phyloP scores from a whole-genome alignment of 106 monocot genomes.

The Posidonia australis region DNA sequence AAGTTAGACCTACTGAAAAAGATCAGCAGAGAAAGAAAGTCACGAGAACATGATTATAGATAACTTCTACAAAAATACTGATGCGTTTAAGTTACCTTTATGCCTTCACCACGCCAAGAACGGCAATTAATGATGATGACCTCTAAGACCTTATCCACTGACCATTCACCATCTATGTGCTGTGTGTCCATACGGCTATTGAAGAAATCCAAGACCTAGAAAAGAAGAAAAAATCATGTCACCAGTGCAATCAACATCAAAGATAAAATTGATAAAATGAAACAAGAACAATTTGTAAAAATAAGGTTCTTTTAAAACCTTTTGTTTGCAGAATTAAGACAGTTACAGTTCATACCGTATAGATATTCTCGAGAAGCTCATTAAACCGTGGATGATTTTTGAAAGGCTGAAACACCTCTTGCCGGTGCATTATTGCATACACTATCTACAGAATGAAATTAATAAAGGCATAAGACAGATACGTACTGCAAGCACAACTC shows the following conservation, averaged over 20 bases:
- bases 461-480: background rate
- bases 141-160: slow-evolving; percentile 81
- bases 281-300: background rate
- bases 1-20: background rate
- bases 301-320: background rate
- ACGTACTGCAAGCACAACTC: background rate
- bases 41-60: background rate
- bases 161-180: slow-evolving; percentile 67
- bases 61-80: background rate
- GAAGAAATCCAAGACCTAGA: slow-evolving; percentile 92
- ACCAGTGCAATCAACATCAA: background rate
- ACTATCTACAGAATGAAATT: slow-evolving; percentile 46
- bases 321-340: background rate
- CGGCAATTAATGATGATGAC: slow-evolving; percentile 81
- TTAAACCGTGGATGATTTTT: slow-evolving; percentile 89
- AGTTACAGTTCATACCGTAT: slow-evolving; percentile 36
- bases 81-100: slow-evolving; percentile 62
- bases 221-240: background rate
- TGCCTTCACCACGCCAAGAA: slow-evolving; percentile 96
- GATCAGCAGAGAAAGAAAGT: background rate
- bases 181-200: slow-evolving; percentile 96
- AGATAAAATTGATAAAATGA: background rate
- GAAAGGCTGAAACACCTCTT: slow-evolving; percentile 88
- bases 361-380: slow-evolving; percentile 91
- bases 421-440: slow-evolving; percentile 92